phyloP scores from a whole-genome alignment of 805 yeast genomes.

The Cyberlindnera misumaiensis region DNA sequence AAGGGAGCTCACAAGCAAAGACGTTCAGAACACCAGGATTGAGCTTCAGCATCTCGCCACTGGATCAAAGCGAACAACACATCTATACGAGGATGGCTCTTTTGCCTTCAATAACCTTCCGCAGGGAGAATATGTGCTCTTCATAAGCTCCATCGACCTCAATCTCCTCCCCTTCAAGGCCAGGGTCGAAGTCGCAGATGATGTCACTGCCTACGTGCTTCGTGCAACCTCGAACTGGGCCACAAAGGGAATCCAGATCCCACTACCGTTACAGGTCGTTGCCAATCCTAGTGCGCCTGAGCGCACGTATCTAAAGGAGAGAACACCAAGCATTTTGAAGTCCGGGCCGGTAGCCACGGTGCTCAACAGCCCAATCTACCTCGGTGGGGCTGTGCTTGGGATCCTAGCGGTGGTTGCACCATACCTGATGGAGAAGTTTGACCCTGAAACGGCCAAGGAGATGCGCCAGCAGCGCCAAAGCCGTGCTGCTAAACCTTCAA shows the following conservation, averaged over 20 bases:
- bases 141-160: conserved; percentile 14
- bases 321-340: conserved; percentile 27
- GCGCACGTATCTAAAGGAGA: conserved; percentile 27
- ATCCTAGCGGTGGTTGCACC: conserved; percentile 26
- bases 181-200: conserved; percentile 11
- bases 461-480: conserved; percentile 24
- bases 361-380: conserved; percentile 31
- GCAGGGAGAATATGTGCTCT: conserved; percentile 15
- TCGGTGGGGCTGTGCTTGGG: conserved; percentile 25
- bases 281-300: conserved; percentile 24
- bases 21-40: conserved; percentile 11
- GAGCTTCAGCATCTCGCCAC: conserved; percentile 7
- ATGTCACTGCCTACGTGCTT: conserved; percentile 11
- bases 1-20: conserved; percentile 8
- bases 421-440: conserved; percentile 30
- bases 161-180: conserved; percentile 20
- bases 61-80: conserved; percentile 4
- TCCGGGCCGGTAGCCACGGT: conserved; percentile 32
- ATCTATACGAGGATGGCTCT: conserved; percentile 8
- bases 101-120: conserved; percentile 13
- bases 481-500: conserved; percentile 2
- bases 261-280: conserved; percentile 20
- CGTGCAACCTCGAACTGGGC: conserved; percentile 11
- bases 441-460: conserved; percentile 32
- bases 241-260: conserved; percentile 1